phyloP scores from a whole-genome alignment of 768 basidiomycete species.

The Favolaschia claudopus region DNA sequence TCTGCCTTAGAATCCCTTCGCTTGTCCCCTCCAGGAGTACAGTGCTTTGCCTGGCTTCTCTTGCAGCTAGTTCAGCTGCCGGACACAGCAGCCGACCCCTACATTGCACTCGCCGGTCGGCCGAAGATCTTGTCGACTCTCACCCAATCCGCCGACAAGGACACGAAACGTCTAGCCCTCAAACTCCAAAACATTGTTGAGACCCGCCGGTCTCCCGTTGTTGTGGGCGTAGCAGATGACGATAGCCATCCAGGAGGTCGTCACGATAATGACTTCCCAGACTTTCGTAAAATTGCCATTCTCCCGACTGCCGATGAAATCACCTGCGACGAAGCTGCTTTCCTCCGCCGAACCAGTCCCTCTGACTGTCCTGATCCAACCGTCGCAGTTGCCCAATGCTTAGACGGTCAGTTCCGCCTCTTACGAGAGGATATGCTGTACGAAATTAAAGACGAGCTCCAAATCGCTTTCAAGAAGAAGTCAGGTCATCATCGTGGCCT shows the following conservation, averaged over 20 bases:
- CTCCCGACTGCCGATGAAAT: conserved; percentile 70
- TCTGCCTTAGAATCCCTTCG: conserved; percentile 38
- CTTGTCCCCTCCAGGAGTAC: neutral
- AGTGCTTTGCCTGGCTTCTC: conserved; percentile 57
- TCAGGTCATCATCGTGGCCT: conserved; percentile 46
- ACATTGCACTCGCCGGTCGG: conserved; percentile 44
- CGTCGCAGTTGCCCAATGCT: conserved; percentile 47
- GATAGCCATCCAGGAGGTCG: conserved; percentile 63
- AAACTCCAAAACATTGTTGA: conserved; percentile 43
- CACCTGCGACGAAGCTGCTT: conserved; percentile 50
- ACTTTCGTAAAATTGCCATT: conserved; percentile 69
- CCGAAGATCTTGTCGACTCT: neutral
- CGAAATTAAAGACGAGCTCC: conserved; percentile 64
- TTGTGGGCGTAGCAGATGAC: conserved; percentile 26
- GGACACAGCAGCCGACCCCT: conserved; percentile 39
- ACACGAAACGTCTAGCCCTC: too few species aligned
- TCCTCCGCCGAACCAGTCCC: conserved; percentile 52
- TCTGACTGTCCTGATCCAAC: conserved; percentile 52
- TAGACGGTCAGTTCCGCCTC: conserved; percentile 74
- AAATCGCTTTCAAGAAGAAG: conserved; percentile 46
- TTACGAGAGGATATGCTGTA: conserved; percentile 69
- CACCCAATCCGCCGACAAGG: neutral
- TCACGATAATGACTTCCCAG: conserved; percentile 72
- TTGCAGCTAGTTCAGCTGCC: conserved; percentile 54
- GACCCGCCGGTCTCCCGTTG: conserved; percentile 32